These are phyloP conservation scores for Saccharomyces hybrid DNA, from an alignment of 1,139 yeast genomes.

Conservation along the genomic window DNA sequence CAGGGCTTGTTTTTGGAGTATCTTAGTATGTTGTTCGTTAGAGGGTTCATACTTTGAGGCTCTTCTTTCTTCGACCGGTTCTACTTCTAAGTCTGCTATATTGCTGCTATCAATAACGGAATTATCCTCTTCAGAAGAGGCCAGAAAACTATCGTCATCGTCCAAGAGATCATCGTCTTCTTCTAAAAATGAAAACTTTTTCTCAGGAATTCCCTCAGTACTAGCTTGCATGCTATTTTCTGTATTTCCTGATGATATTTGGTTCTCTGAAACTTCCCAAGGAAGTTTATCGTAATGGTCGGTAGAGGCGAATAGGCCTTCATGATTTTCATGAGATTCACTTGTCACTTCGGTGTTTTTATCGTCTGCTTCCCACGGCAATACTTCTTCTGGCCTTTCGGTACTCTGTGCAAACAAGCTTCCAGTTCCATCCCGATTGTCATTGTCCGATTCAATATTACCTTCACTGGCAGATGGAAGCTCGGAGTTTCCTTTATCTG, in stretches of 20 bases:
- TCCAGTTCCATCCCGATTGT: neutral
- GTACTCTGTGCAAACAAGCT: neutral
- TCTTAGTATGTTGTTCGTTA: neutral
- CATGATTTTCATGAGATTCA: neutral
- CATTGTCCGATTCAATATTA: neutral
- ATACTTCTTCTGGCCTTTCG: neutral
- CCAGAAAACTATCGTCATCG: constrained; percentile 27
- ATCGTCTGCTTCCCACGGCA: constrained; percentile 7
- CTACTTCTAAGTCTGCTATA: neutral
- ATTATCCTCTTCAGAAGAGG: constrained; percentile 18
- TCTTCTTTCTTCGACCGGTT: constrained; percentile 5
- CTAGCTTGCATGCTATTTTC: neutral
- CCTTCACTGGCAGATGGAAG: neutral
- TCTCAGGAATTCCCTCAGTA: constrained; percentile 1
- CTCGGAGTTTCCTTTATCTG: neutral
- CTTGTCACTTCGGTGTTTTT: neutral
- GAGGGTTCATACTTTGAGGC: constrained; percentile 4
- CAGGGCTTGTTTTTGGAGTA: neutral
- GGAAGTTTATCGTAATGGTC: constrained; percentile 3
- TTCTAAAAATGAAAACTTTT: constrained; percentile 26
- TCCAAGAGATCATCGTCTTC: constrained; percentile 28
- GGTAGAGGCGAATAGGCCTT: constrained; percentile 7
- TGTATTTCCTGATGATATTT: neutral
- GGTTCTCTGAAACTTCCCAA: constrained; percentile 3
- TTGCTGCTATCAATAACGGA: neutral